phyloP scores from a whole-genome alignment of 228 moss, liverwort and hornwort species.

The Sphagnum magellanicum region DNA sequence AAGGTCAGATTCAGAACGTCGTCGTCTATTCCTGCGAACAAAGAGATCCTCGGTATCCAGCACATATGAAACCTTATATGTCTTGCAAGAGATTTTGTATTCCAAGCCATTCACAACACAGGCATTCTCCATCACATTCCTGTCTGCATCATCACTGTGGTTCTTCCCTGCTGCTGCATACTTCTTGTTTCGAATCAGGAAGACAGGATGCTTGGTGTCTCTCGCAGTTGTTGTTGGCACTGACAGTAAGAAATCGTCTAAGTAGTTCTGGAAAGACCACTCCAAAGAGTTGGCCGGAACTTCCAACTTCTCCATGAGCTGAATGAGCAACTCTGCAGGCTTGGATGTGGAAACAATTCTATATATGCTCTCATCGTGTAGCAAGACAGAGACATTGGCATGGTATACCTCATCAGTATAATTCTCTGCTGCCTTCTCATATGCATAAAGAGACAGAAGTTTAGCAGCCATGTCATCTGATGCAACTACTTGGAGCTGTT shows the following conservation, averaged over 20 bases:
- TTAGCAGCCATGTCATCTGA: slow-evolving; percentile 43
- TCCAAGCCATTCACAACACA: slow-evolving; percentile 46
- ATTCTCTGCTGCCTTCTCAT: slow-evolving; percentile 21
- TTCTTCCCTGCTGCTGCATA: slow-evolving; percentile 14
- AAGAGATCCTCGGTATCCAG: background rate
- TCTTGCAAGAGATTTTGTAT: slow-evolving; percentile 53
- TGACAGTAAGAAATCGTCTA: slow-evolving; percentile 39
- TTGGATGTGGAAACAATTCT: slow-evolving; percentile 41
- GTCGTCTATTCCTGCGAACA: background rate
- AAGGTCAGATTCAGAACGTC: background rate
- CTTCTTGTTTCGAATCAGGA: slow-evolving; percentile 39
- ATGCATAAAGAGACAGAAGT: slow-evolving; percentile 32
- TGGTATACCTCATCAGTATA: slow-evolving; percentile 40
- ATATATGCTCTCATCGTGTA: slow-evolving; percentile 51
- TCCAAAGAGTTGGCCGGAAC: slow-evolving; percentile 34
- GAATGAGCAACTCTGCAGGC: slow-evolving; percentile 29
- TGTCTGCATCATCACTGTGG: slow-evolving; percentile 12
- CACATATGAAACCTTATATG: slow-evolving; percentile 16
- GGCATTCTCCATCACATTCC: slow-evolving; percentile 17
- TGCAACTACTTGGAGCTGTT: slow-evolving; percentile 47
- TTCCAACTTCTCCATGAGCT: slow-evolving; percentile 54
- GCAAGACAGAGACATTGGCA: slow-evolving; percentile 36
- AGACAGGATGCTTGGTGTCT: slow-evolving; percentile 15
- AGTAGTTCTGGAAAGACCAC: slow-evolving; percentile 28
- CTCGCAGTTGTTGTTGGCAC: slow-evolving; percentile 22